A percentile compares a stretch with the other conserved stretches of the same genome.
These are phyloP conservation scores for Plasmodium gallinaceum DNA, from an alignment of 169 alveolate species.

Conservation along the genomic window DNA sequence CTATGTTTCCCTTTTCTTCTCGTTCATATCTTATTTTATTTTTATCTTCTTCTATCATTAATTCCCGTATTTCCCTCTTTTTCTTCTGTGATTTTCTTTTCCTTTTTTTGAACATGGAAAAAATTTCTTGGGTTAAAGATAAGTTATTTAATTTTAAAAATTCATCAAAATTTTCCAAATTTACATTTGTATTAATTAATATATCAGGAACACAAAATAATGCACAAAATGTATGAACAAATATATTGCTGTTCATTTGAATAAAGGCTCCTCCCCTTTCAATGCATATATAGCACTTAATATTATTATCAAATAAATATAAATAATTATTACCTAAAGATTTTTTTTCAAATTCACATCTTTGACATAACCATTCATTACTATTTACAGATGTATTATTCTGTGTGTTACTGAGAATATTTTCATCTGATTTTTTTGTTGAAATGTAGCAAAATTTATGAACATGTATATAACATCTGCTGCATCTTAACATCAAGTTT, in stretches of 20 bases:
- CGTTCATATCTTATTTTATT: background rate
- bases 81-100: background rate
- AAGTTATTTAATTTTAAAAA: constrained; percentile 33
- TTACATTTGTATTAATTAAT: constrained; percentile 41
- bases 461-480: constrained; percentile 70
- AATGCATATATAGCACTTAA: constrained; percentile 70
- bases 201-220: constrained; percentile 68
- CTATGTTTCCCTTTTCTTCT: background rate
- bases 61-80: background rate
- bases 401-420: constrained; percentile 7
- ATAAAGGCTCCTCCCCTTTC: constrained; percentile 77
- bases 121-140: constrained; percentile 25
- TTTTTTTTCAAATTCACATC: constrained; percentile 73
- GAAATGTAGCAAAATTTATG: constrained; percentile 70
- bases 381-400: constrained; percentile 2
- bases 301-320: constrained; percentile 39
- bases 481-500: constrained; percentile 46
- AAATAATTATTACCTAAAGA: constrained; percentile 52
- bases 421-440: constrained; percentile 53
- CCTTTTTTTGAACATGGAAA: constrained; percentile 6
- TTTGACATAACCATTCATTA: constrained; percentile 75
- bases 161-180: constrained; percentile 36
- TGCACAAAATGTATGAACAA: constrained; percentile 70
- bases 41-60: background rate
- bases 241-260: constrained; percentile 27